Conservation (phyloP, 1,284 basidiomycete genomes). For the Ganoderma multipileum region DNA sequence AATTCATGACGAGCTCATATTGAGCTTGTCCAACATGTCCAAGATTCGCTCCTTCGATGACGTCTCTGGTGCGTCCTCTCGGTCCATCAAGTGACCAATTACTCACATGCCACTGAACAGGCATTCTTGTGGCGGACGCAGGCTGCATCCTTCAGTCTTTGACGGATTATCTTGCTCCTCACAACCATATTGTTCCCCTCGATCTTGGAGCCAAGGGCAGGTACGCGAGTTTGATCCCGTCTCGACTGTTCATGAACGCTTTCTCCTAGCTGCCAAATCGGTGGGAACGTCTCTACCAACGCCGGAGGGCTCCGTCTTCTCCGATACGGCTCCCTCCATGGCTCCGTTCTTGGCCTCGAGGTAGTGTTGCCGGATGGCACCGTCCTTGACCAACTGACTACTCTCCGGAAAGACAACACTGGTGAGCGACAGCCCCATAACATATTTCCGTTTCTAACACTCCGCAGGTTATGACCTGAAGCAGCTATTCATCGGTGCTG, state of each 20-base stretch:
- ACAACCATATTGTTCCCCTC: slow-evolving; percentile 96
- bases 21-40: slow-evolving; percentile 87
- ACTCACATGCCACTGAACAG: slow-evolving; percentile 43
- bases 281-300: slow-evolving; percentile 97
- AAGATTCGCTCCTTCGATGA: slow-evolving; percentile 92
- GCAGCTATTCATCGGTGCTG: slow-evolving; percentile 97
- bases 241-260: background rate
- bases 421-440: slow-evolving; percentile 52
- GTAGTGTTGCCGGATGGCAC: slow-evolving; percentile 97
- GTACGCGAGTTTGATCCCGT: slow-evolving; percentile 44
- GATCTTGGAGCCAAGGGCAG: slow-evolving; percentile 99
- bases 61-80: slow-evolving; percentile 73
- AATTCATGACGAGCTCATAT: slow-evolving; percentile 86
- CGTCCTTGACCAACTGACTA: slow-evolving; percentile 85
- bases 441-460: background rate
- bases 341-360: slow-evolving; percentile 95
- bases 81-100: slow-evolving; percentile 17
- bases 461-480: slow-evolving; percentile 94
- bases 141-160: slow-evolving; percentile 95
- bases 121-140: slow-evolving; percentile 83
- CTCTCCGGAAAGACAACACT: slow-evolving; percentile 97
- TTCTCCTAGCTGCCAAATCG: slow-evolving; percentile 87
- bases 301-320: slow-evolving; percentile 95
- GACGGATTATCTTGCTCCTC: slow-evolving; percentile 85
- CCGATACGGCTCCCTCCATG: slow-evolving; percentile 95